These are phyloP conservation scores for Aspergillus olivimuriae DNA, from an alignment of 495 filamentous ascomycete species.

Conservation along the genomic window DNA sequence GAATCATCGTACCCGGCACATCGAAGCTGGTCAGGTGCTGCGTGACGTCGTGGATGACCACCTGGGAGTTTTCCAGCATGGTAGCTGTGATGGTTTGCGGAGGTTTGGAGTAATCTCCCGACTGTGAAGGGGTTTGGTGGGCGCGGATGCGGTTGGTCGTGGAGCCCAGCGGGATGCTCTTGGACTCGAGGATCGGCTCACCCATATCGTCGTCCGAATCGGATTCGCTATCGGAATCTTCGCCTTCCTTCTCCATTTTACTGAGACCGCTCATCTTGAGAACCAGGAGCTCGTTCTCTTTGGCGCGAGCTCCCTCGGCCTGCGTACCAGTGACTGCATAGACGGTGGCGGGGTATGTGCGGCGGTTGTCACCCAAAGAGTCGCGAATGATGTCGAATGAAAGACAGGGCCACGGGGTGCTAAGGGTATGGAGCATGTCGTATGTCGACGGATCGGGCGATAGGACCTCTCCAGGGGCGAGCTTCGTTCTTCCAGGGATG, in stretches of 20 bases:
- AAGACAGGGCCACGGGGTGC: constrained; percentile 90
- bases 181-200: constrained; percentile 91
- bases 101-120: constrained; percentile 56
- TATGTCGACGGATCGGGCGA: constrained; percentile 87
- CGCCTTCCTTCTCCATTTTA: constrained; percentile 71
- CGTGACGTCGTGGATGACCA: constrained; percentile 91
- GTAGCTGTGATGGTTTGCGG: constrained; percentile 79
- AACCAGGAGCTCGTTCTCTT: constrained; percentile 88
- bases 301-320: constrained; percentile 63
- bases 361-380: constrained; percentile 81
- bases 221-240: constrained; percentile 68
- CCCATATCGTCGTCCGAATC: constrained; percentile 71
- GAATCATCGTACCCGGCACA: constrained; percentile 71
- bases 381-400: constrained; percentile 92
- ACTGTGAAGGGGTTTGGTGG: constrained; percentile 63
- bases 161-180: constrained; percentile 73
- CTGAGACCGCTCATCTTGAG: constrained; percentile 90
- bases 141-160: constrained; percentile 89
- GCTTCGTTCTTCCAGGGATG: constrained; percentile 82
- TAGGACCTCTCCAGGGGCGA: constrained; percentile 82
- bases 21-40: constrained; percentile 83
- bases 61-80: constrained; percentile 81
- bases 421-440: constrained; percentile 90
- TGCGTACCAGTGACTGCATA: constrained; percentile 94
- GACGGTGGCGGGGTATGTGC: constrained; percentile 83